Conservation (phyloP, 106 monocot species). For the Amphibolis antarctica region DNA sequence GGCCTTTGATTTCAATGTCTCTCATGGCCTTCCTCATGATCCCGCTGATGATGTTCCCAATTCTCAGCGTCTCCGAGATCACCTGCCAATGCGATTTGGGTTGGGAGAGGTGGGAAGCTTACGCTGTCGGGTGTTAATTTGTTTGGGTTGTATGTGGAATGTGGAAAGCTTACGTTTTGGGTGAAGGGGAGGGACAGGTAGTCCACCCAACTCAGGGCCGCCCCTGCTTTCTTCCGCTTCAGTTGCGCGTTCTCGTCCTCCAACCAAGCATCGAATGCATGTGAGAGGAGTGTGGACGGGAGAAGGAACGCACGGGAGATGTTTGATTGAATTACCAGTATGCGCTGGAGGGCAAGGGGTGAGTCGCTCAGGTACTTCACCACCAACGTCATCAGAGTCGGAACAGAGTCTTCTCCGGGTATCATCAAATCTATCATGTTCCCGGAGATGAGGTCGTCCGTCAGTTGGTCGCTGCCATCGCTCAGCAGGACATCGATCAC, state of each 20-base stretch:
- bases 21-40: slow-evolving; percentile 69
- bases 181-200: slow-evolving; percentile 87
- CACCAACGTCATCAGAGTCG: slow-evolving; percentile 61
- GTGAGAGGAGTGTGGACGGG: too few species aligned
- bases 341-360: slow-evolving; percentile 46
- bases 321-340: slow-evolving; percentile 31
- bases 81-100: slow-evolving; percentile 25
- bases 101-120: background rate
- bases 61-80: slow-evolving; percentile 60
- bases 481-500: slow-evolving; percentile 66
- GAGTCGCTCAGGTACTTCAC: slow-evolving; percentile 72
- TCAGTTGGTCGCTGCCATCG: slow-evolving; percentile 42
- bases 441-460: slow-evolving; percentile 73
- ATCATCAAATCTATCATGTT: slow-evolving; percentile 97
- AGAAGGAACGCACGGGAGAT: background rate
- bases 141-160: background rate
- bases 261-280: too few species aligned
- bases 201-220: slow-evolving; percentile 47
- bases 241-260: slow-evolving; percentile 83
- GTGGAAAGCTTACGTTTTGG: slow-evolving; percentile 28
- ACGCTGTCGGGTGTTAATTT: slow-evolving; percentile 61
- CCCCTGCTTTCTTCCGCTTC: slow-evolving; percentile 13
- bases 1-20: slow-evolving; percentile 70
- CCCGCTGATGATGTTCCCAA: slow-evolving; percentile 86
- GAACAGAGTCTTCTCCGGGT: slow-evolving; percentile 89